Evolutionary conservation across 331 rosid species (phyloP).

Genomic region (Phaseolus coccineus): DNA sequence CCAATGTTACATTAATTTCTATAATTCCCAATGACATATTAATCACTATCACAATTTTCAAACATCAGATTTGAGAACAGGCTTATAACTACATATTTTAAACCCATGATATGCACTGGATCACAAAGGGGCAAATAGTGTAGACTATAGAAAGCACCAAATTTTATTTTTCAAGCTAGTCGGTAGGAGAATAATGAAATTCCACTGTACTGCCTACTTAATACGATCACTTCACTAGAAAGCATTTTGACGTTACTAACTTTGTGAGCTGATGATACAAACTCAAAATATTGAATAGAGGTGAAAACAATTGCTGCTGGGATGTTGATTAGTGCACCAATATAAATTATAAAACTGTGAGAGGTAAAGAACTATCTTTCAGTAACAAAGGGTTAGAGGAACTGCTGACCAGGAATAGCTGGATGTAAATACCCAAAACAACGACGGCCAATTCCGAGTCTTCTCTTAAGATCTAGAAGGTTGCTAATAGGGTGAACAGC

Average conservation of each 20-base stretch:
- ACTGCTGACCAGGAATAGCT: slow-evolving; percentile 86
- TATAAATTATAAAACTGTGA: slow-evolving; percentile 8
- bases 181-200: slow-evolving; percentile 29
- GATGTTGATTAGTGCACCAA: slow-evolving; percentile 17
- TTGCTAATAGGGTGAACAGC: slow-evolving; percentile 99
- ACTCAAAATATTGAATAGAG: slow-evolving; percentile 5
- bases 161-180: slow-evolving; percentile 14
- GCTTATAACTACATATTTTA: slow-evolving; percentile 19
- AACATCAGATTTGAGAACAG: slow-evolving; percentile 3
- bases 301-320: slow-evolving; percentile 6
- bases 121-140: slow-evolving; percentile 26
- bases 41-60: slow-evolving; percentile 25
- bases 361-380: slow-evolving; percentile 33
- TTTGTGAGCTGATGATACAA: slow-evolving; percentile 23
- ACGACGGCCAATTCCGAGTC: slow-evolving; percentile 94
- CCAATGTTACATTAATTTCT: slow-evolving; percentile 19
- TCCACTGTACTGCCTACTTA: background rate
- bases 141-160: slow-evolving; percentile 20
- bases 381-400: slow-evolving; percentile 39
- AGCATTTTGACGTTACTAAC: slow-evolving; percentile 10
- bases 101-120: slow-evolving; percentile 34
- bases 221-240: slow-evolving; percentile 32
- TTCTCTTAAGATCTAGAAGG: slow-evolving; percentile 97
- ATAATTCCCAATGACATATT: slow-evolving; percentile 3
- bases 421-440: slow-evolving; percentile 97